Evolutionary conservation across 495 filamentous ascomycete species (phyloP), one percentile per base, ranked within the genome.

Genomic region (Copromyces sp.): DNA sequence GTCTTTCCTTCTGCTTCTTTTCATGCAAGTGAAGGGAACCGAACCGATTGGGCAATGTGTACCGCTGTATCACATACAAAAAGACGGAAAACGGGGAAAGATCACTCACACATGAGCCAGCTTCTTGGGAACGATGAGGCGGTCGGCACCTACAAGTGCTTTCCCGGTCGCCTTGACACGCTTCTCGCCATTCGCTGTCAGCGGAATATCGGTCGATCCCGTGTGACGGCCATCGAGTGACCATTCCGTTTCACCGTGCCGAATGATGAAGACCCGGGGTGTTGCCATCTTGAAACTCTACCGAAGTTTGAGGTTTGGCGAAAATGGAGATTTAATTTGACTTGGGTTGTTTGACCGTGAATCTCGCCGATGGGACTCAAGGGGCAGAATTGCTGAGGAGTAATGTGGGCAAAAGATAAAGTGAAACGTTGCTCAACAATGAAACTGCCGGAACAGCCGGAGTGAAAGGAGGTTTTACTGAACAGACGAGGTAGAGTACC

Each of bases 161-260:
- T 88, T 87, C 32, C 94, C 93, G 0, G 95, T 97, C 12, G 94
- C 90, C 70, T 84, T 85, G 73, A 98, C 89, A 32, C 94, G 88
- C 78, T 90, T 92, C 83, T 97, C 94, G 41, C 95, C 95, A 80
- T 93, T 93, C 14, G 88, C 81, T 2, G 95, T 99, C 11, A 99
- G 85, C 0, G 93, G 89, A 29, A 99, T 90, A 74, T 99, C 95
- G 37, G 91, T 93, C 37, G 83, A 87, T 68, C 95, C 93, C 0
- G 95, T 99, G 83, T 99, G 95, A 32, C 91, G 89, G 72, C 94
- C 95, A 77, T 93, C 94, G 45, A 98, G 87, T 2, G 94, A 97
- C 95, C 95, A 99, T 86, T 96, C 93, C 3, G 95, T 99, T 82
- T 99, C 95, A 82, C 88, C 88, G 77, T 99, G 95, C 75, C 95